A percentile compares a stretch with the other conserved stretches of the same genome.
phyloP scores from a whole-genome alignment of 768 basidiomycete species.

The Russula sp. region DNA sequence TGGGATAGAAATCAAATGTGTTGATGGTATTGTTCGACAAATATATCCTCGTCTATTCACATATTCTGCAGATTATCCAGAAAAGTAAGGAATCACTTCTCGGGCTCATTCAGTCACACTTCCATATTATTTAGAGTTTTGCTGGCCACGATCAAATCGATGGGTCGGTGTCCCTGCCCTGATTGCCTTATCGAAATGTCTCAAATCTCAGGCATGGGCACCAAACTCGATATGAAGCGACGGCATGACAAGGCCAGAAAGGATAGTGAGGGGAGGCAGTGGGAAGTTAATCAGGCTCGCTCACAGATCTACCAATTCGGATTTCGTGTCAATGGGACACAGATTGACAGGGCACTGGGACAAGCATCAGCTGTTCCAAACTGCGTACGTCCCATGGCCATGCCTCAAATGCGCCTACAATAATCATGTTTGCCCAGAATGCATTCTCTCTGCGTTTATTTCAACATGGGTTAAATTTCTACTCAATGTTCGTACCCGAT shows the following conservation, averaged over 20 bases:
- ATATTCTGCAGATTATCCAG: slow-evolving; percentile 27
- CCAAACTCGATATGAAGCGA: background rate
- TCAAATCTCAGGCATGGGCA: background rate
- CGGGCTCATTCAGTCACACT: background rate
- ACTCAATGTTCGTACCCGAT: slow-evolving; percentile 31
- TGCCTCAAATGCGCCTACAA: too few species aligned
- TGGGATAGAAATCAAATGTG: slow-evolving; percentile 24
- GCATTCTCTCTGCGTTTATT: slow-evolving; percentile 29
- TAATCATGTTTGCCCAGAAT: slow-evolving; percentile 28
- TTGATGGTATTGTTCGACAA: slow-evolving; percentile 24
- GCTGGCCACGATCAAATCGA: background rate
- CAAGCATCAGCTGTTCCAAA: too few species aligned
- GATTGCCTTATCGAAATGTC: background rate
- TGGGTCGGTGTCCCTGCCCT: background rate
- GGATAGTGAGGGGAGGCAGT: background rate
- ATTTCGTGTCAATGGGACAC: too few species aligned
- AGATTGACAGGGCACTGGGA: too few species aligned
- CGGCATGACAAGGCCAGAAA: background rate
- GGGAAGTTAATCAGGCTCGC: too few species aligned
- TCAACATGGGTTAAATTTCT: slow-evolving; percentile 27
- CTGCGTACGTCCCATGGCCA: too few species aligned
- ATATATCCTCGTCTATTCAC: slow-evolving; percentile 27
- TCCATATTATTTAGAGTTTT: background rate
- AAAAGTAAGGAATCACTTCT: slow-evolving; percentile 24
- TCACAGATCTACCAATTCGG: too few species aligned